Evolutionary conservation across 2,329 filamentous ascomycete species (phyloP).

Genomic region (Penicillium psychrosexuale): DNA sequence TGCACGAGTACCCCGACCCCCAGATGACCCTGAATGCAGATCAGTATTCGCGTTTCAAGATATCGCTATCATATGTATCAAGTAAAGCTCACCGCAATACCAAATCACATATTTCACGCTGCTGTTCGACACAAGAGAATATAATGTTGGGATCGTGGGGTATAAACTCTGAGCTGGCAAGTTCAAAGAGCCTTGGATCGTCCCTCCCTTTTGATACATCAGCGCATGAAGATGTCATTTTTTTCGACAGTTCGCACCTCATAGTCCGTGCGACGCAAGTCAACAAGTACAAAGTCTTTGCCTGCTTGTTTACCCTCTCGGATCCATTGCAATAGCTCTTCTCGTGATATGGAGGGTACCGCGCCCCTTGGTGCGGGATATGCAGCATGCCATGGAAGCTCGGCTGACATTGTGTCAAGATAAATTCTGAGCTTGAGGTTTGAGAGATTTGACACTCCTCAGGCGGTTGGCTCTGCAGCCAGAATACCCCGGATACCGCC

Average conservation of each 20-base stretch:
- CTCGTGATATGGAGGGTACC: slow-evolving; percentile 29
- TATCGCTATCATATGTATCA: neutral
- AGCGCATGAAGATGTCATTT: neutral
- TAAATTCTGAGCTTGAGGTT: neutral
- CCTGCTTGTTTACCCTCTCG: slow-evolving; percentile 27
- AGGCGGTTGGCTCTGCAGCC: neutral
- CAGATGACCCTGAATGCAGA: slow-evolving; percentile 49
- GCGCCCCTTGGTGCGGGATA: slow-evolving; percentile 39
- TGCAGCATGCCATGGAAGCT: slow-evolving; percentile 40
- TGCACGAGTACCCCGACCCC: slow-evolving; percentile 54
- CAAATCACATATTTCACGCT: slow-evolving; percentile 37
- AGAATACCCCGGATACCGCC: neutral
- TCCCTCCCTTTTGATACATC: slow-evolving; percentile 50
- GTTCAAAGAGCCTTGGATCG: slow-evolving; percentile 55
- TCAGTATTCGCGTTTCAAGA: neutral
- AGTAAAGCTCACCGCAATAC: slow-evolving; percentile 41
- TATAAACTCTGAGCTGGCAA: slow-evolving; percentile 43
- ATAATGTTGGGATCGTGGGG: slow-evolving; percentile 36
- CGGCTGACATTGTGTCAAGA: neutral
- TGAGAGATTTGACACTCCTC: neutral
- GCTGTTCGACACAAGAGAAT: slow-evolving; percentile 30
- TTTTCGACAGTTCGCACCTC: slow-evolving; percentile 34
- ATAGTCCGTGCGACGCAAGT: slow-evolving; percentile 47
- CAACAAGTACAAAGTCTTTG: slow-evolving; percentile 44
- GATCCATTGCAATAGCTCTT: slow-evolving; percentile 40